Conservation (phyloP, 805 yeast genomes). For the Sungouiella blattae region DNA sequence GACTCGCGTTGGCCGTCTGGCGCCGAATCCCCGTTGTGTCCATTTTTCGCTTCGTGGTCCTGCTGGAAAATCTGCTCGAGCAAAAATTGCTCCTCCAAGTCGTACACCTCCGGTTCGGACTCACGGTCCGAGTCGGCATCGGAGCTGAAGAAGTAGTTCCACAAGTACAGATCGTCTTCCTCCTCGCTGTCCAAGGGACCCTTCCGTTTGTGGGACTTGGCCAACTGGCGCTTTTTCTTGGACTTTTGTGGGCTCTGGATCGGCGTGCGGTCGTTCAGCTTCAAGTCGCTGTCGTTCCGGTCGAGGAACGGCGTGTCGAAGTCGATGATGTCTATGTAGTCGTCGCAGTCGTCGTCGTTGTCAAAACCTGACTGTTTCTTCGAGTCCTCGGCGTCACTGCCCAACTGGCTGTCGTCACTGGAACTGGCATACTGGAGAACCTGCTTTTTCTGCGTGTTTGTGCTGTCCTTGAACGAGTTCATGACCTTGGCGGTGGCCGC, state of each 20-base stretch:
- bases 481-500: conserved; percentile 13
- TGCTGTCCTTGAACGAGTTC: conserved; percentile 12
- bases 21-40: conserved; percentile 4
- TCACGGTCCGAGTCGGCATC: conserved; percentile 32
- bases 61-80: conserved; percentile 23
- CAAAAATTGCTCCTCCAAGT: conserved; percentile 18
- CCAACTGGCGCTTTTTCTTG: conserved; percentile 8
- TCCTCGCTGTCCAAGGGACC: conserved; percentile 35
- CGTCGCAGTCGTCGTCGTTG: conserved; percentile 37
- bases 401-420: conserved; percentile 31
- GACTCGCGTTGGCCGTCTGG: conserved; percentile 6
- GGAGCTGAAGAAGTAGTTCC: conserved; percentile 67
- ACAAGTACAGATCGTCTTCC: conserved; percentile 67
- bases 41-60: conserved; percentile 17
- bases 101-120: conserved; percentile 19
- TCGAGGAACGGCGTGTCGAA: conserved; percentile 30
- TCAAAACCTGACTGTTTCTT: conserved; percentile 5
- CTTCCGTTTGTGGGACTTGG: conserved; percentile 15
- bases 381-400: conserved; percentile 29
- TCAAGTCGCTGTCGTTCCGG: conserved; percentile 5
- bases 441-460: conserved; percentile 24
- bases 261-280: conserved; percentile 6
- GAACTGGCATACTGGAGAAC: conserved; percentile 40
- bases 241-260: conserved; percentile 3
- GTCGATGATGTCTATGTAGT: conserved; percentile 38